These are phyloP conservation scores for Suillus decipiens DNA, from an alignment of 768 basidiomycete genomes.

Conservation along the genomic window DNA sequence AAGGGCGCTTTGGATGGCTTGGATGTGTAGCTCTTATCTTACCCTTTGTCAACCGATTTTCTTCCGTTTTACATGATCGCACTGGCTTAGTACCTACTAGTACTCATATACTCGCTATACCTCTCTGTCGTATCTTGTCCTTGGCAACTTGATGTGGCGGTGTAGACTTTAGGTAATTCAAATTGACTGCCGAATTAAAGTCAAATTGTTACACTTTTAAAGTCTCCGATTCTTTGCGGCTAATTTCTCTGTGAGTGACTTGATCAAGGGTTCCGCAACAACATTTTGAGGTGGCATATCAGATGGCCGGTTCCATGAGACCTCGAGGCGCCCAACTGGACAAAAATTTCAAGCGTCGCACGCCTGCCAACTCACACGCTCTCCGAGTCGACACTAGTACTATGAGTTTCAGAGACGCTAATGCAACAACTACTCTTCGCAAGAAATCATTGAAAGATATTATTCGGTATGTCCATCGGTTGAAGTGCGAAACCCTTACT, in stretches of 20 bases:
- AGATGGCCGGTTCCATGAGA: not conserved
- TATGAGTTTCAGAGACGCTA: not conserved
- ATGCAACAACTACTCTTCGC: not conserved
- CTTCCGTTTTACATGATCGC: constrained; percentile 1
- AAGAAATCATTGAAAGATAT: constrained; percentile 37
- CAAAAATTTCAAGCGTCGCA: constrained; percentile 4
- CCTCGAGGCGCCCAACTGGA: not conserved
- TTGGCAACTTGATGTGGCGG: not conserved
- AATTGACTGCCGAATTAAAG: not conserved
- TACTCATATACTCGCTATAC: constrained; percentile 4
- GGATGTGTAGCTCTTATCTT: constrained; percentile 15
- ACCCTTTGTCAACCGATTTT: not conserved
- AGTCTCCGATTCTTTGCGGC: not conserved
- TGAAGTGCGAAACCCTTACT: not conserved
- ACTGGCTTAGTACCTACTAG: not conserved
- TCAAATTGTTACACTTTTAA: not conserved
- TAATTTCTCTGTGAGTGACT: not conserved
- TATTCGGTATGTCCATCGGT: constrained; percentile 30
- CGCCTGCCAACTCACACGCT: not conserved
- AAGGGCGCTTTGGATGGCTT: constrained; percentile 22
- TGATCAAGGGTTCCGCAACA: no score
- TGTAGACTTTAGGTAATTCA: not conserved
- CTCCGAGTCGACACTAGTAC: not conserved
- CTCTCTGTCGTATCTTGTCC: not conserved
- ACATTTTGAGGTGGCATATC: no score